Evolutionary conservation across 2,329 filamentous ascomycete genomes (phyloP), one percentile per base, ranked within the genome.

Genomic region (Epichloe scottii): DNA sequence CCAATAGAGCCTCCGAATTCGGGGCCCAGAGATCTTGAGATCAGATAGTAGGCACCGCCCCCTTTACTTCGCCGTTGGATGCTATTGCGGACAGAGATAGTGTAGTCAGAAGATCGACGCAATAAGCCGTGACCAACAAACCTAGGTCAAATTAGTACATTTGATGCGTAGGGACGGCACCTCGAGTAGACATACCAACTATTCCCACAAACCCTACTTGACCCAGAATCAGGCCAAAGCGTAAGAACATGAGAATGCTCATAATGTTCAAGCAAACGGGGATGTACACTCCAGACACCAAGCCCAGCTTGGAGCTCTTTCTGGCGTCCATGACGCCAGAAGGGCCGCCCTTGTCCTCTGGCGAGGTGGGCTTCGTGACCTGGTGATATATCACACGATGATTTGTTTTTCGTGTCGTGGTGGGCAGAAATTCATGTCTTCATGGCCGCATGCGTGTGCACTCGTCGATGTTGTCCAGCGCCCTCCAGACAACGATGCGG

Each of bases 1-100:
- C 89, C 89, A 56, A 95, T 94, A 1, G 87, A 89, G 15, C 89
- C 89, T 26, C 89, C 89, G 63, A 95, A 95, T 61, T 95, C 89
- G 6, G 89, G 88, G 0, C 89, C 89, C 3, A 95, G 71, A 43
- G 86, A 90, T 54, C 89, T 78, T 6, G 88, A 94, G 52, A 95
- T 94, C 51, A 95, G 72, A 60, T 91, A 95, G 63, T 95, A 95
- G 38, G 89, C 87, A 48, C 89, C 89, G 14, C 89, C 89, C 88
- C 89, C 59, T 87, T 83, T 51, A 95, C 89, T 45, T 89, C 90
- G 26, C 89, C 89, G 64, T 95, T 95, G 2, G 87, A 90, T 35
- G 89, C 89, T 59, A 95, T 91, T 10, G 89, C 89, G 4, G 88
- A 94, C 33, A 95, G 78, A 3, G 88, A 94, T 60, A 94, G 81